These are phyloP conservation scores for Tolypocladium album DNA, from an alignment of 2,329 filamentous ascomycete species.

Conservation along the genomic window DNA sequence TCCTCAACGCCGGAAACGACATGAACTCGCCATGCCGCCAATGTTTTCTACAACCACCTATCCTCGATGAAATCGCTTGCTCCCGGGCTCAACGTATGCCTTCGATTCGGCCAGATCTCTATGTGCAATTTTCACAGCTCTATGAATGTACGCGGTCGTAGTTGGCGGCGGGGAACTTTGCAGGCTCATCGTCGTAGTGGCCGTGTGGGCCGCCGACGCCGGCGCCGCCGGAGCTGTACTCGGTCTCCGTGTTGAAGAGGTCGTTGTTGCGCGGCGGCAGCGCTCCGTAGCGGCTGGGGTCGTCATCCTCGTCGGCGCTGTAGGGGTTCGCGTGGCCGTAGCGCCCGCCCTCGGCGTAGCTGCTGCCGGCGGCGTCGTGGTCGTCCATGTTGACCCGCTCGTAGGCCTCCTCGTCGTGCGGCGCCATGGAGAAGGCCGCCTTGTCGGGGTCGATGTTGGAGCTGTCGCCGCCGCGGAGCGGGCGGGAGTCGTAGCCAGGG, in stretches of 20 bases:
- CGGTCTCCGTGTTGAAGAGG: constrained; percentile 39
- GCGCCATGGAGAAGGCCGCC: constrained; percentile 56
- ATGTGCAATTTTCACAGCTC: background rate
- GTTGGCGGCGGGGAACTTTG: constrained; percentile 44
- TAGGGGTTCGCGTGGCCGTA: constrained; percentile 28
- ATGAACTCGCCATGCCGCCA: constrained; percentile 5
- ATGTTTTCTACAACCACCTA: constrained; percentile 5
- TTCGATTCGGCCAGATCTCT: background rate
- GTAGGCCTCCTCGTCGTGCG: constrained; percentile 57
- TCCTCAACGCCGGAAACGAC: constrained; percentile 4
- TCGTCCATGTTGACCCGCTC: constrained; percentile 49
- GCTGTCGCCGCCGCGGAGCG: constrained; percentile 24
- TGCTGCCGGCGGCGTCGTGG: constrained; percentile 28
- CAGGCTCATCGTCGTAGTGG: constrained; percentile 36
- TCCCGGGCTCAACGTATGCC: constrained; percentile 7
- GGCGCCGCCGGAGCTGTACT: constrained; percentile 29
- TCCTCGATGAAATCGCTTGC: constrained; percentile 1
- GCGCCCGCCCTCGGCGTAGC: constrained; percentile 15
- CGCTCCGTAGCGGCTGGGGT: constrained; percentile 27
- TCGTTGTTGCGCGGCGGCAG: constrained; percentile 25
- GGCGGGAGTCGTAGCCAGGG: constrained; percentile 47
- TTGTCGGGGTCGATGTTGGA: constrained; percentile 57
- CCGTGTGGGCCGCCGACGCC: constrained; percentile 23
- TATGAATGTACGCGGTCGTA: constrained; percentile 40
- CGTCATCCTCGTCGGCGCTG: constrained; percentile 26